A percentile compares a stretch with the other conserved stretches of the same genome.
Evolutionary conservation across 2,329 filamentous ascomycete species (phyloP).

Genomic region (Tolypocladium album): DNA sequence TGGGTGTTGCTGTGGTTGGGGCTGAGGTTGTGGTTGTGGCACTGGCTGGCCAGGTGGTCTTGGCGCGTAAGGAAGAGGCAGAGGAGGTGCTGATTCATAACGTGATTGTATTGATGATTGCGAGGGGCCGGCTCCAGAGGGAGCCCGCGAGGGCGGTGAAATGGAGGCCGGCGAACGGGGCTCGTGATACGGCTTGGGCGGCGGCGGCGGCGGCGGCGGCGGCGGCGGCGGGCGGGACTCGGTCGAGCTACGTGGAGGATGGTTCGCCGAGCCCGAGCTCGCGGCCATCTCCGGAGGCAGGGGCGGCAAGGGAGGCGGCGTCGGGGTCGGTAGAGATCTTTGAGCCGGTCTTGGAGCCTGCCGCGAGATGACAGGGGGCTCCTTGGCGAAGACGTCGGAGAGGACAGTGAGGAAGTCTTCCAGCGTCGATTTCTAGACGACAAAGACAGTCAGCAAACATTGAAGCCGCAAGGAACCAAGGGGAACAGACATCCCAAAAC

Average conservation of each 20-base stretch:
- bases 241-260: constrained; percentile 17
- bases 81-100: constrained; percentile 36
- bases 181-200: constrained; percentile 27
- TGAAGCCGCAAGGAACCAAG: background rate
- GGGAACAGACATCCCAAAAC: constrained; percentile 69
- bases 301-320: constrained; percentile 61
- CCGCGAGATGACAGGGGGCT: constrained; percentile 79
- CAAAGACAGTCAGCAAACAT: constrained; percentile 1
- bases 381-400: constrained; percentile 82
- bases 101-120: constrained; percentile 20
- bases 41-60: constrained; percentile 4
- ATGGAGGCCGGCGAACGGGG: constrained; percentile 11
- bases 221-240: constrained; percentile 36
- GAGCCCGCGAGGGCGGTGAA: constrained; percentile 16
- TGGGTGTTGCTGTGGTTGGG: constrained; percentile 6
- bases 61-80: constrained; percentile 21
- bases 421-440: constrained; percentile 63
- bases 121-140: constrained; percentile 5
- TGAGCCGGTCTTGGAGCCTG: constrained; percentile 38
- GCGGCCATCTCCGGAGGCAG: constrained; percentile 53
- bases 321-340: constrained; percentile 16
- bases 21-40: constrained; percentile 5
- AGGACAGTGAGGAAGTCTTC: constrained; percentile 75
- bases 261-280: constrained; percentile 26
- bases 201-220: constrained; percentile 46